These are phyloP conservation scores for Clausena lansium DNA, from an alignment of 345 rosid genomes.

Conservation along the genomic window DNA sequence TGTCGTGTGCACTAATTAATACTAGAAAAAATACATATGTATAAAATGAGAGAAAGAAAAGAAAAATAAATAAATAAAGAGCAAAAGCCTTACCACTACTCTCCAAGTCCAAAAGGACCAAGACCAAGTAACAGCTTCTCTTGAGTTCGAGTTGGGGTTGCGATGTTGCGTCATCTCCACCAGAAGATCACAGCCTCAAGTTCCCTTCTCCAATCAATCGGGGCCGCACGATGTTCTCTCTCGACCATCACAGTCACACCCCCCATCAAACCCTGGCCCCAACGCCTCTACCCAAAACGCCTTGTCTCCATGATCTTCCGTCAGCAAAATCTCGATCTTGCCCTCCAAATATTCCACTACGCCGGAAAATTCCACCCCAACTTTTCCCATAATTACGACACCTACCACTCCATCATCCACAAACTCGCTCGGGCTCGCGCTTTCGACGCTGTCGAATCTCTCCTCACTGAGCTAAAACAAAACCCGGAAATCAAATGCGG, in stretches of 20 bases:
- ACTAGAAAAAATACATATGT: too few relatives aligned
- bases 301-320: constrained; percentile 66
- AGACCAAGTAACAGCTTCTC: not conserved
- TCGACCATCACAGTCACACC: constrained; percentile 47
- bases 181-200: not conserved
- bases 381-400: constrained; percentile 62
- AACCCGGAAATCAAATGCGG: constrained; percentile 54
- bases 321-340: constrained; percentile 82
- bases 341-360: constrained; percentile 80
- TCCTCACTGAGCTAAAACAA: constrained; percentile 50
- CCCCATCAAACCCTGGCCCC: constrained; percentile 88
- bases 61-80: too few relatives aligned
- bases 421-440: constrained; percentile 87
- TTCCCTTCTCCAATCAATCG: constrained; percentile 11
- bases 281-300: constrained; percentile 72
- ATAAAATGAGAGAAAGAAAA: too few relatives aligned
- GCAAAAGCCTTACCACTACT: not conserved
- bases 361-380: constrained; percentile 76
- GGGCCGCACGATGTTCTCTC: constrained; percentile 11
- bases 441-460: constrained; percentile 59
- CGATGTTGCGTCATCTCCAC: constrained; percentile 8
- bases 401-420: constrained; percentile 71
- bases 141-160: not conserved
- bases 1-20: too few relatives aligned
- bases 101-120: not conserved